Evolutionary conservation across 257 asterid species (phyloP).

Genomic region (Lithospermum erythrorhizon): DNA sequence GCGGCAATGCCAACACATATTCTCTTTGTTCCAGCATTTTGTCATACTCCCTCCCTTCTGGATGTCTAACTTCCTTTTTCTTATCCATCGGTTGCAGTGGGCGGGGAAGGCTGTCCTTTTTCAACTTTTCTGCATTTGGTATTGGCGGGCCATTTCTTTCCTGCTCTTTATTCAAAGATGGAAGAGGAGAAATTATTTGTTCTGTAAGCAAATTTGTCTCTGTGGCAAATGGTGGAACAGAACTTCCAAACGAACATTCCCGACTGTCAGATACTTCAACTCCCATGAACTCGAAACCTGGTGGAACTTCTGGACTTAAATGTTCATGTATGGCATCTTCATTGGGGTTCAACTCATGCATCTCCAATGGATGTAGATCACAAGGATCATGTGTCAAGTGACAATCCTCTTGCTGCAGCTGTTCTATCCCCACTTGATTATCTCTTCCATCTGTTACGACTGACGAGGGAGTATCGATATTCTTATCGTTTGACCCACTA

Average conservation of each 20-base stretch:
- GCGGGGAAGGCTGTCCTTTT: background rate
- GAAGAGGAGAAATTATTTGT: background rate
- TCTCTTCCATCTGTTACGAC: background rate
- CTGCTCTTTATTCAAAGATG: background rate
- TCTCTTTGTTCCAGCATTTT: background rate
- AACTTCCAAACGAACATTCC: background rate
- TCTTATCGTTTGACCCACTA: background rate
- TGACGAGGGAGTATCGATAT: background rate
- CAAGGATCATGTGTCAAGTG: background rate
- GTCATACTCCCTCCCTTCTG: background rate
- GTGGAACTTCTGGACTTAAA: constrained; percentile 24
- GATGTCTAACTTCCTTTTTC: background rate
- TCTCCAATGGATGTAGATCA: background rate
- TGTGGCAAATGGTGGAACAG: background rate
- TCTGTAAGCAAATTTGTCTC: background rate
- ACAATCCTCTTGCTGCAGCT: constrained; percentile 2
- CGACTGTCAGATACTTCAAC: constrained; percentile 8
- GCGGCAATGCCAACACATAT: background rate
- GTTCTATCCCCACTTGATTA: background rate
- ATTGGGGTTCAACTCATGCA: no score
- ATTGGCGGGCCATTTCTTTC: background rate
- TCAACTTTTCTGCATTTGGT: background rate
- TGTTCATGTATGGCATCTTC: constrained; percentile 1
- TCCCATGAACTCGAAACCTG: constrained; percentile 25
- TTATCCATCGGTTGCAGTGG: background rate